These are phyloP conservation scores for Nicotiana noctiflora DNA, from an alignment of 257 asterid genomes.

Conservation along the genomic window DNA sequence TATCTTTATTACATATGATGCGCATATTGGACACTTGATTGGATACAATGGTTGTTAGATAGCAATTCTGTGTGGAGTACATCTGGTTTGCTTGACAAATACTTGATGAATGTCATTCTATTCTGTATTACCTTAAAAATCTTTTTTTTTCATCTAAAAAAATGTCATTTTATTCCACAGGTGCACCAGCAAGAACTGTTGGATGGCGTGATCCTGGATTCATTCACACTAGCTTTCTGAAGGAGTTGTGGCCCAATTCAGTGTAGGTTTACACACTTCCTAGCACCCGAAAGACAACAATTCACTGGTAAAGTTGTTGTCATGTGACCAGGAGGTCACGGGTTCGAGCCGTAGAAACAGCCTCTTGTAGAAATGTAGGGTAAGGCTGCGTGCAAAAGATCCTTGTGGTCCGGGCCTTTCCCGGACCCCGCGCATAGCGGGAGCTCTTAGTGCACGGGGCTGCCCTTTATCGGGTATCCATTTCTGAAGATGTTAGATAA, in stretches of 20 bases:
- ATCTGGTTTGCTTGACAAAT: background rate
- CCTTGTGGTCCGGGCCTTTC: no score
- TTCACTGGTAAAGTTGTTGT: no score
- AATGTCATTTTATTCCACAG: conserved; percentile 25
- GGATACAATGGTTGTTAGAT: background rate
- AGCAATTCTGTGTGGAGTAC: background rate
- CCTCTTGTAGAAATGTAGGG: no score
- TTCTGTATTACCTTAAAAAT: conserved; percentile 20
- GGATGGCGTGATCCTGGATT: conserved; percentile 73
- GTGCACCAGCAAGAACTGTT: conserved; percentile 67
- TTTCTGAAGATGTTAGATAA: background rate
- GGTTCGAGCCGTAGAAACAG: no score
- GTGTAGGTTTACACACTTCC: conserved; percentile 23
- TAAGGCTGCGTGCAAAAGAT: no score
- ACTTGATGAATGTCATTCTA: background rate
- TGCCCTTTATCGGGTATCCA: background rate
- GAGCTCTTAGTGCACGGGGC: no score
- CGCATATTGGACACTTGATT: background rate
- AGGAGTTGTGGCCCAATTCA: conserved; percentile 51
- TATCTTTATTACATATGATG: background rate
- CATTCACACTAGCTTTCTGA: conserved; percentile 48
- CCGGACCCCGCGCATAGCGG: no score
- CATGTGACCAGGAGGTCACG: no score
- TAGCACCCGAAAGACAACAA: background rate
- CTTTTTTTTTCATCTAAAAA: background rate